Evolutionary conservation across 345 rosid genomes (phyloP).

Genomic region (Clausena lansium): DNA sequence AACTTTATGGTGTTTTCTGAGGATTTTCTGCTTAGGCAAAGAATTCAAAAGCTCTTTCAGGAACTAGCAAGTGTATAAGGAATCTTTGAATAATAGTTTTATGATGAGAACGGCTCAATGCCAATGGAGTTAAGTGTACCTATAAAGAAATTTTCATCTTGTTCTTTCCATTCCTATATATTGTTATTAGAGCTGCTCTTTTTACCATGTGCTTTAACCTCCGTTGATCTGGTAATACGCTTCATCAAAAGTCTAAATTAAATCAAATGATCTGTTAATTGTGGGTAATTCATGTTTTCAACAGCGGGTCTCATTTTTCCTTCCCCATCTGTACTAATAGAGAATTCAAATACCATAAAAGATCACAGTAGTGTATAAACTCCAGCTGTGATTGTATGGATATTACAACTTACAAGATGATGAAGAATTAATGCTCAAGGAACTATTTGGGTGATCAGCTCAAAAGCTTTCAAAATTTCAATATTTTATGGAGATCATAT

Average conservation of each 20-base stretch:
- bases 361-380: not conserved
- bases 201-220: not conserved
- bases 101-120: slow-evolving; percentile 26
- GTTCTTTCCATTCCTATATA: not conserved
- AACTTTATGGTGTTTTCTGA: slow-evolving; percentile 25
- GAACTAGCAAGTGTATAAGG: slow-evolving; percentile 35
- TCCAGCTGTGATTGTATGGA: too few relatives aligned
- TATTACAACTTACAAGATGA: too few relatives aligned
- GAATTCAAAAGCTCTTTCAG: slow-evolving; percentile 15
- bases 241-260: not conserved
- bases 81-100: slow-evolving; percentile 32
- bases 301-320: not conserved
- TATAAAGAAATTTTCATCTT: slow-evolving; percentile 6
- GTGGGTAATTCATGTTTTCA: not conserved
- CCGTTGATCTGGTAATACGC: not conserved
- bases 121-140: slow-evolving; percentile 23
- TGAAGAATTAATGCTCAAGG: too few relatives aligned
- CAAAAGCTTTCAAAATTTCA: too few relatives aligned
- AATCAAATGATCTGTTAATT: not conserved
- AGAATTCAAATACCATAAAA: not conserved
- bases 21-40: slow-evolving; percentile 23
- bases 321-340: not conserved
- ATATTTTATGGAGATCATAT: too few relatives aligned
- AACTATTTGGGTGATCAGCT: too few relatives aligned
- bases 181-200: not conserved